phyloP scores from a whole-genome alignment of 1,284 basidiomycete genomes.

The Marasmius tenuissimus region DNA sequence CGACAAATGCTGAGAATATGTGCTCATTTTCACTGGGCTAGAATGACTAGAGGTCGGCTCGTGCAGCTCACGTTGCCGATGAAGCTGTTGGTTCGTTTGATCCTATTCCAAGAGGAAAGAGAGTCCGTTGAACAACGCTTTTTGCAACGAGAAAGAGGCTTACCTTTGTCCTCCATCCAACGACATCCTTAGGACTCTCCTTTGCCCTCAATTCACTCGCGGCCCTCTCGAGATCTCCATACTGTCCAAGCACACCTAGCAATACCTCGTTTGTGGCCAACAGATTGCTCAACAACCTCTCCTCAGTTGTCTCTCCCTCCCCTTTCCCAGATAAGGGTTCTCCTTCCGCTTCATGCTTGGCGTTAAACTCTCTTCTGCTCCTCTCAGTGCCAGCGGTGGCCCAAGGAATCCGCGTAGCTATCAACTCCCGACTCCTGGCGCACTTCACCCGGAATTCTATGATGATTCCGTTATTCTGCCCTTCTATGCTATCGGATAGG shows the following conservation, averaged over 20 bases:
- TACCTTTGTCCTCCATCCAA: constrained; percentile 52
- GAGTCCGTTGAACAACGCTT: background rate
- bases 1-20: too few relatives aligned
- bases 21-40: too few relatives aligned
- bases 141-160: constrained; percentile 17
- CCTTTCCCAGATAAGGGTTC: constrained; percentile 17
- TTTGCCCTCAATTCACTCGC: constrained; percentile 61
- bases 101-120: too few relatives aligned
- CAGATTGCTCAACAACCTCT: constrained; percentile 62
- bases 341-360: background rate
- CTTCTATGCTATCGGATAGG: constrained; percentile 37
- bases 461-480: constrained; percentile 46
- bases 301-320: constrained; percentile 50
- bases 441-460: constrained; percentile 77
- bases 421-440: constrained; percentile 69
- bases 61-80: too few relatives aligned
- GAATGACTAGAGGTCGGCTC: too few relatives aligned
- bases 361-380: constrained; percentile 25
- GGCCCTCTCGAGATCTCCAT: constrained; percentile 50
- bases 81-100: constrained; percentile 1
- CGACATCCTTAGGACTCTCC: constrained; percentile 60
- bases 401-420: constrained; percentile 77
- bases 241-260: constrained; percentile 40
- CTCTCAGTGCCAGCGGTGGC: constrained; percentile 72
- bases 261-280: constrained; percentile 60